Evolutionary conservation across 306 rosid genomes (phyloP), one percentile per base, ranked within the genome.

Genomic region (Trifolium repens): DNA sequence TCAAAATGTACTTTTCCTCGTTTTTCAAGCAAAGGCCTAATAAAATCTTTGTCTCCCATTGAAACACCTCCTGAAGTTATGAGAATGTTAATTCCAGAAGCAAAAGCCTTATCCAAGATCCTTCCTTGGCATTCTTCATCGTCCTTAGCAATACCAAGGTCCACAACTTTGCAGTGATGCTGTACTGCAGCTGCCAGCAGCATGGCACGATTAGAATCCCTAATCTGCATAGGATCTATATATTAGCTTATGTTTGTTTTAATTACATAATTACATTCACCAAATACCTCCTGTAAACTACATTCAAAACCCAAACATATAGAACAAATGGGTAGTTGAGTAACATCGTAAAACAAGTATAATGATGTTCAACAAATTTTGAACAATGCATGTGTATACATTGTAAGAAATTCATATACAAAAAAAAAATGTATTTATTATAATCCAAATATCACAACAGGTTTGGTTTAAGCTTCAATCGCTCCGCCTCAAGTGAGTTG

Each of bases 171-270:
- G 87, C 98, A 94, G 34, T 86, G 89, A 77, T 90, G 86, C 80
- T 91, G 93, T 30, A 43, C 60, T 55, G 90, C 87, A 81, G 96
- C 96, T 62, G 96, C 91, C 78, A 94, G 81, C 59, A 94, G 79
- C 97, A 91, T 91, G 84, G 98, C 93, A 22, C 98, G 90, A 79
- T 94, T 94, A 57, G 93, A 91, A 89, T 94, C 98, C 89, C 97
- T 86, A 77, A 94, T 94, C 98, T 94, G 89, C 89, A 87, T 5
- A 62, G 77, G 59, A 49, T 59, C 59, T 67, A 26, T 39, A 75
- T 82, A 79, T 84, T 69, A 78, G 83, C 73, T 66, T 66, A 37
- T 26, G 43, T 62, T 43, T 47, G 43, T 77, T 39, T 58, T 57
- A 27, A 50, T 58, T 22, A 77, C 50, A 68, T 57, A 26, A 42